These are phyloP conservation scores for Fusarium sp. DNA, from an alignment of 2,329 filamentous ascomycete species.

Conservation along the genomic window DNA sequence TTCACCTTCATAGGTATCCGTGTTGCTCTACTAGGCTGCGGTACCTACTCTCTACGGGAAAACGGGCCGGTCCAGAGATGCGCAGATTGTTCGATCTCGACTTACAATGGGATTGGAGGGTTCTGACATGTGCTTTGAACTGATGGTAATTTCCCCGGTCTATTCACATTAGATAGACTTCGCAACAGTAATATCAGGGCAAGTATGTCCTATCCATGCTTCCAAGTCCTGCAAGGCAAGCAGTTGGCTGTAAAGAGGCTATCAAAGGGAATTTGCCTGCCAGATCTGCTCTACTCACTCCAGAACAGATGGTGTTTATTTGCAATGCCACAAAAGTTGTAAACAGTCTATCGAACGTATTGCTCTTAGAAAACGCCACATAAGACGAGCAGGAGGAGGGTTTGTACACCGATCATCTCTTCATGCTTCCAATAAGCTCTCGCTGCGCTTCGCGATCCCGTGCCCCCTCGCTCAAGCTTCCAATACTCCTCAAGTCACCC, in stretches of 20 bases:
- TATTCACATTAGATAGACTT: not conserved
- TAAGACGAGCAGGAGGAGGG: not conserved
- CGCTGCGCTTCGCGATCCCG: constrained; percentile 86
- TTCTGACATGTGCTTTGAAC: not conserved
- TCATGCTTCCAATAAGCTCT: constrained; percentile 82
- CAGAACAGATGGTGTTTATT: not conserved
- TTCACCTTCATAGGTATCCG: not conserved
- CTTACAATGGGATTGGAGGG: not conserved
- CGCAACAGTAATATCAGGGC: not conserved
- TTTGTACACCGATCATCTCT: constrained; percentile 50
- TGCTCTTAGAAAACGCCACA: constrained; percentile 20
- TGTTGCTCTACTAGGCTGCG: not conserved
- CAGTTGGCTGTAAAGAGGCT: not conserved
- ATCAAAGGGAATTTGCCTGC: not conserved
- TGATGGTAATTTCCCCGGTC: not conserved
- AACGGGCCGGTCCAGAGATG: constrained; percentile 12
- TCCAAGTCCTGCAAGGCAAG: not conserved
- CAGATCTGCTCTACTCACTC: constrained; percentile 15
- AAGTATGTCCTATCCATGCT: not conserved
- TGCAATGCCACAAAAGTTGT: not conserved
- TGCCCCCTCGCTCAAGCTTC: constrained; percentile 84
- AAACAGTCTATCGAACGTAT: constrained; percentile 30
- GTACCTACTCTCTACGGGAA: constrained; percentile 5
- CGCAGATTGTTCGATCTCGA: not conserved
- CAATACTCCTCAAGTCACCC: constrained; percentile 89